Conservation (phyloP, 2,329 filamentous ascomycete species). For the Exophiala phaeomuriformis region DNA sequence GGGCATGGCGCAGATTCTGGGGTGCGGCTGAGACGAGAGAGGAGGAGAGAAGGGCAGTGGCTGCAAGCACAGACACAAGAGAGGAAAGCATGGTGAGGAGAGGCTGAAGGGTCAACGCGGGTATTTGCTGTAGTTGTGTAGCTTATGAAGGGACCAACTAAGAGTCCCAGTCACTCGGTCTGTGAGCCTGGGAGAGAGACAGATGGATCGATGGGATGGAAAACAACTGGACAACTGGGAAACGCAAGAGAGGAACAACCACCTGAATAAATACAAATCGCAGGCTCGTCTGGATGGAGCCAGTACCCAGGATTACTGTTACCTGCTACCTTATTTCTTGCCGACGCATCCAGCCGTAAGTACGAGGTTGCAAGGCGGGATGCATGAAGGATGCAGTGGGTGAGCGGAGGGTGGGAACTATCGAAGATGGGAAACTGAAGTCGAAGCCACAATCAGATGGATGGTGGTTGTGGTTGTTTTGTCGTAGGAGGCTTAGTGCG, state of each 20-base stretch:
- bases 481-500: background rate
- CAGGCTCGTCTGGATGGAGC: background rate
- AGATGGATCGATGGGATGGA: background rate
- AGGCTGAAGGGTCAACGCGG: background rate
- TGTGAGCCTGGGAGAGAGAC: background rate
- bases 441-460: no score
- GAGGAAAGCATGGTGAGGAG: slow-evolving; percentile 9
- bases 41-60: slow-evolving; percentile 11
- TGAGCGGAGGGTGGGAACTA: background rate
- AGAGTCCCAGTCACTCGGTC: background rate
- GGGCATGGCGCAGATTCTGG: slow-evolving; percentile 1
- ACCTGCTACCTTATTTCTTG: background rate
- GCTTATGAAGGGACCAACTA: background rate
- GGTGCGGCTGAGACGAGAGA: slow-evolving; percentile 12
- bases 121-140: no score
- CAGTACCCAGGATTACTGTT: background rate
- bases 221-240: background rate
- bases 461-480: background rate
- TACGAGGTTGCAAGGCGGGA: slow-evolving; percentile 4
- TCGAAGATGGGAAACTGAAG: background rate
- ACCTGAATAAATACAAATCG: background rate
- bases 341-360: slow-evolving; percentile 8
- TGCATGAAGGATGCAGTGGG: slow-evolving; percentile 3
- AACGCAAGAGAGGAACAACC: background rate
- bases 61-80: slow-evolving; percentile 15